Evolutionary conservation across 2,329 filamentous ascomycete species (phyloP), one percentile per base, ranked within the genome.

Genomic region (Talaromyces sp.): DNA sequence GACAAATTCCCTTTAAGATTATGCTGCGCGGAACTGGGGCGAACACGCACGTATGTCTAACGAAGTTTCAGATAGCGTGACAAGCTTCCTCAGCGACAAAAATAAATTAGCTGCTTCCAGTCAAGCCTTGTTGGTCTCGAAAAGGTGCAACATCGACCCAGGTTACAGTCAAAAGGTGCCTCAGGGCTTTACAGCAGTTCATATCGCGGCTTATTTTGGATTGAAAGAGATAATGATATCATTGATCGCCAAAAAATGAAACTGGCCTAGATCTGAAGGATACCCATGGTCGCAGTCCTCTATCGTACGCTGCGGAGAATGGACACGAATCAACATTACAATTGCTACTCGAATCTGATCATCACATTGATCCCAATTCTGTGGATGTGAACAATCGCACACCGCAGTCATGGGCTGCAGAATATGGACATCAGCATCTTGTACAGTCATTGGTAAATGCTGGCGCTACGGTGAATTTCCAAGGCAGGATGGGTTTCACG

Each of bases 1-100:
- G 11, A 12, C 31, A 31, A 62, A 65, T 31, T 50, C 62, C 5
- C 53, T 67, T 21, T 67, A 62, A 26, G 35, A 59, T 17, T 67
- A 68, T 48, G 60, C 61, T 17, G 62, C 64, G 8, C 59, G 54
- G 31, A 62, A 65, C 26, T 67, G 65, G 65, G 65, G 61, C 6
- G 24, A 64, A 31, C 64, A 67, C 27, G 59, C 55, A 51, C 50
- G 54, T 17, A 38, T 24, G 24, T 48, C 38, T 14, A 27, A n/a
- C 17, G 31, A 60, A 31, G 17, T 35, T 17, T 54, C 32, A 29
- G 19, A 56, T 10, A 7, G 52, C 17, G 31, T 51, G 32, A 14
- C 50, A 21, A 35, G 41, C 17, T 41, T 60, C 51, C 46, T 60
- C 6, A 26, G 53, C 17, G 29, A 53, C 38, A 14, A 26, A 24